Evolutionary conservation across 768 basidiomycete genomes (phyloP).

Genomic region (Panaeolus papilionaceus): DNA sequence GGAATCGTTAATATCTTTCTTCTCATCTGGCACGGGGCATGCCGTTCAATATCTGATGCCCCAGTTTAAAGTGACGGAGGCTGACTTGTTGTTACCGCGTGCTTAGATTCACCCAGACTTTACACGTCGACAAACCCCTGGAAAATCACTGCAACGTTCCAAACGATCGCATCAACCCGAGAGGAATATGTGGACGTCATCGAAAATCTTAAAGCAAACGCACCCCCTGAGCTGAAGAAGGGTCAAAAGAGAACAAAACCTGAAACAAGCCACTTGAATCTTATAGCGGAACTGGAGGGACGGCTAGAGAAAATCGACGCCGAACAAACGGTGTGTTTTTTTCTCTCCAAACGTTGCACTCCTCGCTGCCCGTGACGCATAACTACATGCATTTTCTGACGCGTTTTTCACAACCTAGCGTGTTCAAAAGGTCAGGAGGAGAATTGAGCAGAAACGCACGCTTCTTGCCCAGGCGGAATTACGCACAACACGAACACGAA

Average conservation of each 20-base stretch:
- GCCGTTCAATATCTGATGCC: constrained; percentile 35
- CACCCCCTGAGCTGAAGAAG: constrained; percentile 51
- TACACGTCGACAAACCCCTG: constrained; percentile 90
- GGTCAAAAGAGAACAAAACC: constrained; percentile 59
- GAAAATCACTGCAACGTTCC: constrained; percentile 84
- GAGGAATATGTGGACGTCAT: constrained; percentile 76
- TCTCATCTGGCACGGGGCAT: constrained; percentile 48
- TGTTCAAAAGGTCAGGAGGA: constrained; percentile 70
- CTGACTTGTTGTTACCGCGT: constrained; percentile 33
- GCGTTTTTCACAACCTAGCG: constrained; percentile 51
- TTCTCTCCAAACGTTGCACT: constrained; percentile 19
- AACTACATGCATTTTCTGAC: constrained; percentile 16
- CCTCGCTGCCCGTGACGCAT: neutral
- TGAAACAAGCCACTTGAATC: constrained; percentile 63
- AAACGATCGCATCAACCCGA: constrained; percentile 70
- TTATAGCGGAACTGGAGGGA: constrained; percentile 67
- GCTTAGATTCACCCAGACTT: constrained; percentile 81
- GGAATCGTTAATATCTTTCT: constrained; percentile 49
- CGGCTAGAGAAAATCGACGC: constrained; percentile 71
- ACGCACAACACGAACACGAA: constrained; percentile 79
- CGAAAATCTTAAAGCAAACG: constrained; percentile 60
- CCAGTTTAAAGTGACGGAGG: constrained; percentile 31
- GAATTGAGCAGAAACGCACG: constrained; percentile 69
- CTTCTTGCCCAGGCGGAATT: constrained; percentile 78
- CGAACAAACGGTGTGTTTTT: constrained; percentile 69